Evolutionary conservation across 148 eudicot species (phyloP).

Genomic region (Chenopodium berlandieri): DNA sequence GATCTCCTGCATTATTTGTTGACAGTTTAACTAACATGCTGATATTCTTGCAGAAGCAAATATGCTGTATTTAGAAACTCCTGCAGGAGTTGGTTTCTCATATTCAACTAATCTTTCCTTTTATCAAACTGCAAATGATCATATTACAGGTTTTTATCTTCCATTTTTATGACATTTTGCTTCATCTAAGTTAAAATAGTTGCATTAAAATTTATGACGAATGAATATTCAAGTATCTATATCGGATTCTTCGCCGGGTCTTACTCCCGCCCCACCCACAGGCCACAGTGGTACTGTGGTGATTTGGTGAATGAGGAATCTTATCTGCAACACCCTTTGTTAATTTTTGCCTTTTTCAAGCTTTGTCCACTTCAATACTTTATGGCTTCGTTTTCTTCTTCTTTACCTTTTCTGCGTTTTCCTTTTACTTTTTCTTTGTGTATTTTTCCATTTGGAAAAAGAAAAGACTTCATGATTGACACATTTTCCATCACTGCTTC

Average conservation of each 20-base stretch:
- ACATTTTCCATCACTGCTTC: not conserved
- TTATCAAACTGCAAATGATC: conserved; percentile 68
- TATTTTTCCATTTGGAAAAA: not conserved
- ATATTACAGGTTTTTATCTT: conserved; percentile 52
- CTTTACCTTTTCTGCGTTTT: not conserved
- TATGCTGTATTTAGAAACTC: conserved; percentile 86
- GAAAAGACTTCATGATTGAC: not conserved
- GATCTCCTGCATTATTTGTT: no score
- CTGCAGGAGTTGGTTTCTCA: conserved; percentile 94
- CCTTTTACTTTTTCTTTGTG: not conserved
- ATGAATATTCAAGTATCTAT: conserved; percentile 15
- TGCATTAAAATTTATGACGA: not conserved
- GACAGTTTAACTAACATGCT: not conserved
- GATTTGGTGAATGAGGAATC: no score
- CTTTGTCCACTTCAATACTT: conserved; percentile 18
- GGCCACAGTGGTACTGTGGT: no score
- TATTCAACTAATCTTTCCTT: conserved; percentile 60
- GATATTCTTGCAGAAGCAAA: conserved; percentile 70
- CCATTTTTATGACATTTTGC: not conserved
- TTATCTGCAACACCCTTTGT: no score
- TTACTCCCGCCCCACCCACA: no score
- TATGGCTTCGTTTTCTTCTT: conserved; percentile 1
- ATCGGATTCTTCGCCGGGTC: not conserved
- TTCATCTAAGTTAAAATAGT: no score
- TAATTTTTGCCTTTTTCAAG: not conserved